phyloP scores from a whole-genome alignment of 768 basidiomycete species.

The Phlegmacium glaucopus region DNA sequence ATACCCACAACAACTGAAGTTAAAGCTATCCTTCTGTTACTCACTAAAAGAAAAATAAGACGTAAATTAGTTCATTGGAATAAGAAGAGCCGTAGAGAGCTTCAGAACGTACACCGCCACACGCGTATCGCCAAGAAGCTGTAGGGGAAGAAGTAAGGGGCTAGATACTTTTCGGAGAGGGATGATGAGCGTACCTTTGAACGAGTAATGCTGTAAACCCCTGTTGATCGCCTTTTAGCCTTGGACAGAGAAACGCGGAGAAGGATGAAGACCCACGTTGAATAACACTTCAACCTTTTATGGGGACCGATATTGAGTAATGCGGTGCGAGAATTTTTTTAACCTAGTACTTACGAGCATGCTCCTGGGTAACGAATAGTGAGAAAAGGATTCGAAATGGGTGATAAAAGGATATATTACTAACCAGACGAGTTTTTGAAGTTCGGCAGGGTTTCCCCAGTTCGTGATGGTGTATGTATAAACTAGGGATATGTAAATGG shows the following conservation, averaged over 20 bases:
- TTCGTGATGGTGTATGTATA: conserved; percentile 19
- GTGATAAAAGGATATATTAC: too few species aligned
- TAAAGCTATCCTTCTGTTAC: too few species aligned
- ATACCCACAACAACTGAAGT: too few species aligned
- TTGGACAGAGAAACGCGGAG: background rate
- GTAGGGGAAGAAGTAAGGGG: background rate
- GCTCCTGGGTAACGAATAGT: conserved; percentile 12
- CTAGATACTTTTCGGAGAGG: background rate
- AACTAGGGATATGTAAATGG: conserved; percentile 7
- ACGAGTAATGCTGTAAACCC: conserved; percentile 26
- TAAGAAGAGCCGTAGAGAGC: too few species aligned
- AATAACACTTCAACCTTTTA: conserved; percentile 24
- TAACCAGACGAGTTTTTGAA: conserved; percentile 19
- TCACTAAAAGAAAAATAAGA: too few species aligned
- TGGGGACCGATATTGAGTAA: background rate
- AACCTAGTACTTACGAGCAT: conserved; percentile 17
- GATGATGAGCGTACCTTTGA: conserved; percentile 16
- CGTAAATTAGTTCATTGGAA: too few species aligned
- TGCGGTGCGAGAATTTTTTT: background rate
- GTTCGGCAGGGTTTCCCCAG: conserved; percentile 17
- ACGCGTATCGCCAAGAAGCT: conserved; percentile 27
- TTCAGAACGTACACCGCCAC: conserved; percentile 20
- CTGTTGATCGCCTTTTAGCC: conserved; percentile 2
- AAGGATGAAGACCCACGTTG: conserved; percentile 12
- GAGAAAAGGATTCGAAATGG: too few species aligned